Evolutionary conservation across 495 filamentous ascomycete genomes (phyloP).

Genomic region (Hypoxylon lenormandii): DNA sequence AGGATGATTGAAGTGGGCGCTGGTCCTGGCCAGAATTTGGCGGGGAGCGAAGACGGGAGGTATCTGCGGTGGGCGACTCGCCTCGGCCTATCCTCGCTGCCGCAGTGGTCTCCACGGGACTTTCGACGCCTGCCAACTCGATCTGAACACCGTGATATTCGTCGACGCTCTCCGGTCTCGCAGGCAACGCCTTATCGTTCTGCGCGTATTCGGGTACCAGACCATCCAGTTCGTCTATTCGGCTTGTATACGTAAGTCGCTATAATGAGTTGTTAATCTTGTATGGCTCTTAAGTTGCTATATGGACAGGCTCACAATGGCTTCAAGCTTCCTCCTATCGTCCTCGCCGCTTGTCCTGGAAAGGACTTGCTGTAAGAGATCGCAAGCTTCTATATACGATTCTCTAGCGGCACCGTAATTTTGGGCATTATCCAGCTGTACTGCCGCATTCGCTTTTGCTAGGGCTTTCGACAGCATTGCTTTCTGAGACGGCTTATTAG

Average conservation of each 20-base stretch:
- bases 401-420: constrained; percentile 93
- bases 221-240: constrained; percentile 83
- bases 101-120: constrained; percentile 59
- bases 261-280: constrained; percentile 52
- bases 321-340: constrained; percentile 86
- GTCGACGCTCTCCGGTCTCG: constrained; percentile 75
- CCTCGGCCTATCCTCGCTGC: constrained; percentile 59
- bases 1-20: constrained; percentile 59
- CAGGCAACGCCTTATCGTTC: constrained; percentile 78
- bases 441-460: constrained; percentile 93
- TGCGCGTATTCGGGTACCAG: constrained; percentile 70
- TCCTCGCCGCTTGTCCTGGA: constrained; percentile 82
- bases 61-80: constrained; percentile 38
- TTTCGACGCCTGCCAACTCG: constrained; percentile 64
- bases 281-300: not conserved
- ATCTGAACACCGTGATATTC: constrained; percentile 68
- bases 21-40: constrained; percentile 37
- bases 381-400: constrained; percentile 91
- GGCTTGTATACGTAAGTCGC: constrained; percentile 88
- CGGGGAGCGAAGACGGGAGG: constrained; percentile 42
- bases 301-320: constrained; percentile 77
- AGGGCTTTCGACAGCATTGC: constrained; percentile 95
- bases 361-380: constrained; percentile 87
- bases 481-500: constrained; percentile 75
- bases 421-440: constrained; percentile 91